Conservation (phyloP, 2,329 filamentous ascomycete genomes). For the Plenodomus biglobosus region DNA sequence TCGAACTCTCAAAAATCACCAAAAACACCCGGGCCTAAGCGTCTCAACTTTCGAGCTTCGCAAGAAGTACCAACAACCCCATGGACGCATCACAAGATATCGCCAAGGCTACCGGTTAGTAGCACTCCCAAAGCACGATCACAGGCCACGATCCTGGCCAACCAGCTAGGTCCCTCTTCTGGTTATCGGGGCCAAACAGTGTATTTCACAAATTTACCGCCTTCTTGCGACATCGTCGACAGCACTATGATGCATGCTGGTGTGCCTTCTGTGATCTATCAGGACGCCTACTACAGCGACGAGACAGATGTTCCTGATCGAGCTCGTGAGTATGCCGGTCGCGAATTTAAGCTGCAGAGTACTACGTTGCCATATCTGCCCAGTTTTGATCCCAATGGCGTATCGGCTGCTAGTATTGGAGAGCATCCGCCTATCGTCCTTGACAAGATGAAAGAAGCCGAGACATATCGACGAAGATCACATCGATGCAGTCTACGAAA, state of each 20-base stretch:
- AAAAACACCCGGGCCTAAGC: slow-evolving; percentile 32
- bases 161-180: slow-evolving; percentile 22
- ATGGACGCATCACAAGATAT: slow-evolving; percentile 38
- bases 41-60: slow-evolving; percentile 10
- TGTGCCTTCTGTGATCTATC: slow-evolving; percentile 72
- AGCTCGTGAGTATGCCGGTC: slow-evolving; percentile 80
- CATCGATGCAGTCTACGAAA: slow-evolving; percentile 62
- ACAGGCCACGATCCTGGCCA: slow-evolving; percentile 21
- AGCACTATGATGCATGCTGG: slow-evolving; percentile 60
- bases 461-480: slow-evolving; percentile 55
- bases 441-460: slow-evolving; percentile 57
- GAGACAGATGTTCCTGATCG: slow-evolving; percentile 80
- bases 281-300: slow-evolving; percentile 81
- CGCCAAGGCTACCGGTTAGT: slow-evolving; percentile 16
- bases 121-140: slow-evolving; percentile 17
- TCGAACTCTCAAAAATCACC: slow-evolving; percentile 49
- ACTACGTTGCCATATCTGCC: slow-evolving; percentile 78
- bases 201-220: slow-evolving; percentile 46
- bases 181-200: slow-evolving; percentile 22
- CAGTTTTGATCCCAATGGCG: slow-evolving; percentile 68
- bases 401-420: slow-evolving; percentile 59
- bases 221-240: slow-evolving; percentile 51
- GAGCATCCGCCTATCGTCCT: slow-evolving; percentile 51
- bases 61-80: slow-evolving; percentile 32
- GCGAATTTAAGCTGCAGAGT: slow-evolving; percentile 77